Evolutionary conservation across 129 eudicot species (phyloP).

Genomic region (Kitagawia praeruptora): DNA sequence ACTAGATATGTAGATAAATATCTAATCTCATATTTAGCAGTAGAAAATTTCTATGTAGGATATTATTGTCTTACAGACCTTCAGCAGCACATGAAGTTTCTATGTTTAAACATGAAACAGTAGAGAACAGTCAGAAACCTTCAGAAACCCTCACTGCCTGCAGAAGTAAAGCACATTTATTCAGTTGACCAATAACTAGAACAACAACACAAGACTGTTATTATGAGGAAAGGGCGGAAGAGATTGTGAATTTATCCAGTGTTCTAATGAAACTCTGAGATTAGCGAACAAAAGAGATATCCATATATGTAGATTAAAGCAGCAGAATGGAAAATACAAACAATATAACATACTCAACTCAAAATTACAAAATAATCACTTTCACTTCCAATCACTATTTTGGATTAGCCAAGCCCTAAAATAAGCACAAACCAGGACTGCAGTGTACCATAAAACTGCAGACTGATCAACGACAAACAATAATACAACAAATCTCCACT

Average conservation of each 20-base stretch:
- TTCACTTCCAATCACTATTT: not conserved
- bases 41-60: too few relatives aligned
- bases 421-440: not conserved
- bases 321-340: not conserved
- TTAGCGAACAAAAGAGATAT: not conserved
- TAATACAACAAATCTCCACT: not conserved
- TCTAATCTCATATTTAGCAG: too few relatives aligned
- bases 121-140: conserved; percentile 80
- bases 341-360: not conserved
- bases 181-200: not conserved
- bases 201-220: not conserved
- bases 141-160: conserved; percentile 72
- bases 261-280: not conserved
- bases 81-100: conserved; percentile 34
- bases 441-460: not conserved
- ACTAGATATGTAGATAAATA: too few relatives aligned
- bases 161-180: conserved; percentile 16
- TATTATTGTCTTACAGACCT: conserved; percentile 40
- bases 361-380: not conserved
- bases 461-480: not conserved
- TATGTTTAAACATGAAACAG: conserved; percentile 60
- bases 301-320: not conserved
- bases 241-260: not conserved
- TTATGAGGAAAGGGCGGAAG: not conserved
- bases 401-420: not conserved